These are phyloP conservation scores for Epichloe hybrida DNA, from an alignment of 2,329 filamentous ascomycete species.

Conservation along the genomic window DNA sequence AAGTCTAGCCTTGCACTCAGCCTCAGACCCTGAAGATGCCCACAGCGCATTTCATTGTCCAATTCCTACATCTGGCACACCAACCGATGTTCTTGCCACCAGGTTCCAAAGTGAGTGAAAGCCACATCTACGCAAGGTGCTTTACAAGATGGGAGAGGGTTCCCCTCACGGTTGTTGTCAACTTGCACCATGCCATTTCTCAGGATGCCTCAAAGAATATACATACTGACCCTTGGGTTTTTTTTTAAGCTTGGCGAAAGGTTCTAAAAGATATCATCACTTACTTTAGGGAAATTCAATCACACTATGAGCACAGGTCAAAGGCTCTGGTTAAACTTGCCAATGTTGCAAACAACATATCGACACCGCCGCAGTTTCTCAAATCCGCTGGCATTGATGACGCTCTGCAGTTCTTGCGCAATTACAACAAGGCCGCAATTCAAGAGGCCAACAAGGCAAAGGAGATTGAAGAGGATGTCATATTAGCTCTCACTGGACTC, in stretches of 20 bases:
- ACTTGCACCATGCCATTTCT: not conserved
- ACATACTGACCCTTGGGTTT: not conserved
- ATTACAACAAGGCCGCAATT: constrained; percentile 71
- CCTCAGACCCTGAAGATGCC: constrained; percentile 51
- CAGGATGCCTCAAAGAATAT: not conserved
- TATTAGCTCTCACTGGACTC: constrained; percentile 72
- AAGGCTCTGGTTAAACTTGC: constrained; percentile 75
- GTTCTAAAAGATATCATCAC: constrained; percentile 86
- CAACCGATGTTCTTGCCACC: constrained; percentile 75
- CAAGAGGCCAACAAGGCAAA: constrained; percentile 74
- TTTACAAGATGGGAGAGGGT: not conserved
- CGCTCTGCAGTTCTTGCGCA: constrained; percentile 64
- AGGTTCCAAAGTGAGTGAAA: constrained; percentile 66
- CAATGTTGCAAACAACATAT: constrained; percentile 70
- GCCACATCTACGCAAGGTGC: not conserved
- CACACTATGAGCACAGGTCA: constrained; percentile 71
- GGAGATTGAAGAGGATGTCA: constrained; percentile 85
- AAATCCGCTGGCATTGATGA: constrained; percentile 75
- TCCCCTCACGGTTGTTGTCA: no score
- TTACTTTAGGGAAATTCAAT: constrained; percentile 87
- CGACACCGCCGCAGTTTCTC: constrained; percentile 63
- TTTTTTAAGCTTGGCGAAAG: constrained; percentile 69
- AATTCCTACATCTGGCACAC: constrained; percentile 73
- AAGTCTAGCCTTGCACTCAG: constrained; percentile 61
- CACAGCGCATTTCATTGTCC: constrained; percentile 84